phyloP scores from a whole-genome alignment of 2,329 filamentous ascomycete species.

The Cryoendolithus antarcticus region DNA sequence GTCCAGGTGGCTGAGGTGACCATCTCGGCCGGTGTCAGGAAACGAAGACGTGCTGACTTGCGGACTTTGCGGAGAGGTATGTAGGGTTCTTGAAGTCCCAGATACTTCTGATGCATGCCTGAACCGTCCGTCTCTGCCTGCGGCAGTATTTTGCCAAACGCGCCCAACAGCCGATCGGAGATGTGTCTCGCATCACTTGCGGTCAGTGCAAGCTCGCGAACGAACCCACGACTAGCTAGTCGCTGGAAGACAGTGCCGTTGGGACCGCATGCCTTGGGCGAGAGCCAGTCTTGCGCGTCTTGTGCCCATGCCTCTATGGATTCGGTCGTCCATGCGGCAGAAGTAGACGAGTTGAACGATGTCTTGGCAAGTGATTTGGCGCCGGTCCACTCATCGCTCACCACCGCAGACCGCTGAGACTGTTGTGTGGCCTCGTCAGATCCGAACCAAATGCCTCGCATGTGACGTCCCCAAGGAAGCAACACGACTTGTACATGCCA shows the following conservation, averaged over 20 bases:
- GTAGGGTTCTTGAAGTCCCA: conserved; percentile 56
- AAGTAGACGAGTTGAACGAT: conserved; percentile 18
- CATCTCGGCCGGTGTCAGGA: conserved; percentile 60
- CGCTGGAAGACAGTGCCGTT: conserved; percentile 54
- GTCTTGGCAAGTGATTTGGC: conserved; percentile 10
- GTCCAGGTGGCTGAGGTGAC: conserved; percentile 60
- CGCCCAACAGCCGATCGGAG: conserved; percentile 47
- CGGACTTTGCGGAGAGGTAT: conserved; percentile 67
- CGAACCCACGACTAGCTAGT: conserved; percentile 61
- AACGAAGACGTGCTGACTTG: conserved; percentile 59
- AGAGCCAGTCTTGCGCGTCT: conserved; percentile 45
- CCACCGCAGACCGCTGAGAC: conserved; percentile 26
- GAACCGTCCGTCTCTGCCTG: conserved; percentile 9
- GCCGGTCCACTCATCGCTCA: conserved; percentile 37
- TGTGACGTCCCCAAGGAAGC: conserved; percentile 51
- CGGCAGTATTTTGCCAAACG: conserved; percentile 44
- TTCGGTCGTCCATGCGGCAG: conserved; percentile 38
- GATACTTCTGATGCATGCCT: conserved; percentile 32
- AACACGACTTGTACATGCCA: conserved; percentile 70
- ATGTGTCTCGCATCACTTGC: conserved; percentile 57
- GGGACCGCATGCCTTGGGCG: conserved; percentile 55
- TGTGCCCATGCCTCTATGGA: conserved; percentile 38
- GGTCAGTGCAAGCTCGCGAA: conserved; percentile 50
- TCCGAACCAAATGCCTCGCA: conserved; percentile 42
- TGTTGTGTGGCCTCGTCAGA: conserved; percentile 25